Percentiles rank a stretch among this genome's conserved stretches.
These are phyloP conservation scores for Linnemannia hyalina DNA, from an alignment of 192 early-diverging fungal genomes.

Conservation along the genomic window DNA sequence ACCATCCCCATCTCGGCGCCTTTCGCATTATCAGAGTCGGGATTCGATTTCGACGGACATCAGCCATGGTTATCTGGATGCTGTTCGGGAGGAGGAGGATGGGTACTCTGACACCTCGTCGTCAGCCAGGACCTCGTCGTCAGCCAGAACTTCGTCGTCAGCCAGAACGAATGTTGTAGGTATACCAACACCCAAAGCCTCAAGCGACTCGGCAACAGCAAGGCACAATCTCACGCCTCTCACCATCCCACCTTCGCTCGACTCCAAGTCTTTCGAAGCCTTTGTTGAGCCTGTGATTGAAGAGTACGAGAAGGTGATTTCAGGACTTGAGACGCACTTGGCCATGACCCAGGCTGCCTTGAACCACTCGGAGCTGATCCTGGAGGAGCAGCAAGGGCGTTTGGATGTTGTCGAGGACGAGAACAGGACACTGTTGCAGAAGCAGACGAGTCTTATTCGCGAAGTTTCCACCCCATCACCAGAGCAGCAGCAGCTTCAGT, in stretches of 20 bases:
- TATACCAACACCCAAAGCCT: background rate
- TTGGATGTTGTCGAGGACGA: slow-evolving; percentile 56
- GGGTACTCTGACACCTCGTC: slow-evolving; percentile 36
- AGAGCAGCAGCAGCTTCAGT: slow-evolving; percentile 11
- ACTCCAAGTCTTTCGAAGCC: slow-evolving; percentile 56
- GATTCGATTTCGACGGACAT: slow-evolving; percentile 44
- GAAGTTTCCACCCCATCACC: background rate
- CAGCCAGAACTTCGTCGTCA: slow-evolving; percentile 23
- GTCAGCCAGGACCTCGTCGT: slow-evolving; percentile 21
- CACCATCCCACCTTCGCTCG: slow-evolving; percentile 14
- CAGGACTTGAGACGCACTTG: slow-evolving; percentile 72
- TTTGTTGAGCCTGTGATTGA: slow-evolving; percentile 78
- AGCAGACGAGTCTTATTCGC: background rate
- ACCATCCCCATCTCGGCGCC: slow-evolving; percentile 34
- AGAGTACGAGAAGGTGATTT: slow-evolving; percentile 77
- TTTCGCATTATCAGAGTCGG: slow-evolving; percentile 37
- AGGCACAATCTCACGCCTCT: slow-evolving; percentile 21
- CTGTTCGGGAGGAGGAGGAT: slow-evolving; percentile 46
- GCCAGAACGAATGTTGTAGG: slow-evolving; percentile 7
- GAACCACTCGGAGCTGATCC: slow-evolving; percentile 65
- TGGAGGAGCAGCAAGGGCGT: slow-evolving; percentile 70
- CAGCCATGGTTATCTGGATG: slow-evolving; percentile 36
- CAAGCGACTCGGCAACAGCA: background rate
- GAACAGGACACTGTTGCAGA: slow-evolving; percentile 9
- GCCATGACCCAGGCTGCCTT: slow-evolving; percentile 68